A percentile compares a stretch with the other conserved stretches of the same genome.
Conservation (phyloP, 2,329 filamentous ascomycete genomes). For the Neurospora sp. region DNA sequence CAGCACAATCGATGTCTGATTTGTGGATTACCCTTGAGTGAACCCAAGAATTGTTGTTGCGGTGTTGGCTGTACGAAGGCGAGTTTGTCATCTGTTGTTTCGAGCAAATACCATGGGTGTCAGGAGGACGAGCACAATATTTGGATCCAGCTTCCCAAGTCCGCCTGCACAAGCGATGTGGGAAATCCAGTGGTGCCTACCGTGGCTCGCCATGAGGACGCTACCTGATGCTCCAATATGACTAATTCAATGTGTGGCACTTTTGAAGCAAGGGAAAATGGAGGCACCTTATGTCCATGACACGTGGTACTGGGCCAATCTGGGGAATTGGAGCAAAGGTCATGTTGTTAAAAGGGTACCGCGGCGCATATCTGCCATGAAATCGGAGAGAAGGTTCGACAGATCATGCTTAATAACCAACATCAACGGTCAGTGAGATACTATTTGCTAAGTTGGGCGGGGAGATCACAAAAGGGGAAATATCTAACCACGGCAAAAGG, state of each 20-base stretch:
- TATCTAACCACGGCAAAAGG: not conserved
- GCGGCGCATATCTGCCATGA: not conserved
- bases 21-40: not conserved
- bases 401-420: not conserved
- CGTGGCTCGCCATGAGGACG: not conserved
- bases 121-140: not conserved
- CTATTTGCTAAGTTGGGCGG: not conserved
- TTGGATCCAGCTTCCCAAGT: not conserved
- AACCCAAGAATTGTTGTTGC: not conserved
- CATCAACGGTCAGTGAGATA: not conserved
- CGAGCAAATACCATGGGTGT: not conserved
- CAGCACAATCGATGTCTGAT: not conserved
- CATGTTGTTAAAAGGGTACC: not conserved
- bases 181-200: not conserved
- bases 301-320: not conserved
- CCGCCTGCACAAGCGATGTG: not conserved
- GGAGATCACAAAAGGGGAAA: not conserved
- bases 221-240: not conserved
- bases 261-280: not conserved
- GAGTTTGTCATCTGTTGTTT: not conserved
- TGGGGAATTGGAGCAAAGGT: not conserved
- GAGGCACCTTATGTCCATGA: not conserved
- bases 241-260: not conserved
- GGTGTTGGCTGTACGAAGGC: not conserved
- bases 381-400: not conserved